Base-by-base conservation (phyloP, 2,329 filamentous ascomycete genomes). In the Neonectria faginata region DNA sequence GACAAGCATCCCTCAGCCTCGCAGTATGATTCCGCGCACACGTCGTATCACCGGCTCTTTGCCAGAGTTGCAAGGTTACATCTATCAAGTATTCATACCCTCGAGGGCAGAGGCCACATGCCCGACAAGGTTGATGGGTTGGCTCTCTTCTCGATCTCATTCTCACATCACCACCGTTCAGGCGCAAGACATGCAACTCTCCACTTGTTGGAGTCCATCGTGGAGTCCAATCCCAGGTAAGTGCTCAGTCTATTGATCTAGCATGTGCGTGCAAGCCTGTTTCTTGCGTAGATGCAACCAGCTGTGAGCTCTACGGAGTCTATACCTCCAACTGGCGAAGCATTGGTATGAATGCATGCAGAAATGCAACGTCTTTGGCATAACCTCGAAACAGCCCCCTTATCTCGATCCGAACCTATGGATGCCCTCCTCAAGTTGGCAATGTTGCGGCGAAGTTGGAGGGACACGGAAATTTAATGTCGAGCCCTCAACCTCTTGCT, bases 231-330 rank as follows among this genome's bases (percentile, higher is more conserved):
- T 39, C 44, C 20, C 31, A 51, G 58, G 44, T 44, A n/a, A n/a
- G n/a, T n/a, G n/a, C n/a, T n/a, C 42, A 51, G 18, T 33, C 29
- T 47, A 41, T 62, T 22, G 41, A 62, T 57, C 60, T 53, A 39
- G 20, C 60, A 62, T 62, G 9, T 12, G 16, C 22, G 7, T 41
- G 11, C 54, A 52, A 47, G 60, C 48, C 20, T 36, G 39, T 50
- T 36, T 31, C 48, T 62, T 31, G 47, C 31, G 48, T 20, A 39
- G 18, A 27, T 18, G 22, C 27, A n/a, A n/a, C 36, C 22, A 25
- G 14, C 27, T 50, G 16, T 41, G 20, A 10, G 16, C 20, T 22
- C n/a, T 44, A 27, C 39, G 16, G n/a, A 11, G 6, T 42, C 1
- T 42, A 42, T 18, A n/a, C 55, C 41, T 33, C 55, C 33, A 33